Percentiles rank a stretch among this genome's conserved stretches.
Conservation (phyloP, 1,139 yeast genomes). For the Arxiozyma telluris region DNA sequence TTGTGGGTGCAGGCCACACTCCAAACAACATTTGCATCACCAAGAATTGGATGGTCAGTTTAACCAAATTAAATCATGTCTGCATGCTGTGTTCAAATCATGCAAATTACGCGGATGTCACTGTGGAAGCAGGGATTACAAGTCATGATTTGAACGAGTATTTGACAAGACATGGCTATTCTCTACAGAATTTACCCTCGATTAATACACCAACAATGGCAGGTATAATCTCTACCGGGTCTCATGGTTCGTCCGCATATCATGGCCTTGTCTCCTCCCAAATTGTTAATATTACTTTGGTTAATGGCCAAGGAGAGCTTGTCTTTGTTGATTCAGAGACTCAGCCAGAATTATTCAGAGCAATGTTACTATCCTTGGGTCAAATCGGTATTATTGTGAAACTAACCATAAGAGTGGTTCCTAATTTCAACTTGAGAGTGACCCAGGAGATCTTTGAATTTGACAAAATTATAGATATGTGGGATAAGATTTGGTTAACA, state of each 20-base stretch:
- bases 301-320: conserved; percentile 65
- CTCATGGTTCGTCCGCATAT: conserved; percentile 90
- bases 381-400: conserved; percentile 84
- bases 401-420: conserved; percentile 81
- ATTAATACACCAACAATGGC: conserved; percentile 91
- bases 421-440: conserved; percentile 72
- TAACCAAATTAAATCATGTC: conserved; percentile 62
- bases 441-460: conserved; percentile 75
- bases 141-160: conserved; percentile 67
- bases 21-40: conserved; percentile 91
- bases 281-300: conserved; percentile 64
- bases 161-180: conserved; percentile 55
- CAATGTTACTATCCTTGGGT: conserved; percentile 82
- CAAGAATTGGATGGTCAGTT: conserved; percentile 75
- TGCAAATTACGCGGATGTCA: conserved; percentile 67
- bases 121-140: conserved; percentile 87
- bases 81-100: conserved; percentile 35
- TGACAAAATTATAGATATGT: conserved; percentile 53
- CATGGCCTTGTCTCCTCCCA: conserved; percentile 90
- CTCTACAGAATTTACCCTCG: conserved; percentile 87
- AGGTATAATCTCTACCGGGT: conserved; percentile 91
- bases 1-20: conserved; percentile 92
- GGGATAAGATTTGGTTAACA: conserved; percentile 77
- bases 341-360: conserved; percentile 65
- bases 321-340: conserved; percentile 61